phyloP scores from a whole-genome alignment of 495 filamentous ascomycete species.

The Lindgomyces ingoldianus region DNA sequence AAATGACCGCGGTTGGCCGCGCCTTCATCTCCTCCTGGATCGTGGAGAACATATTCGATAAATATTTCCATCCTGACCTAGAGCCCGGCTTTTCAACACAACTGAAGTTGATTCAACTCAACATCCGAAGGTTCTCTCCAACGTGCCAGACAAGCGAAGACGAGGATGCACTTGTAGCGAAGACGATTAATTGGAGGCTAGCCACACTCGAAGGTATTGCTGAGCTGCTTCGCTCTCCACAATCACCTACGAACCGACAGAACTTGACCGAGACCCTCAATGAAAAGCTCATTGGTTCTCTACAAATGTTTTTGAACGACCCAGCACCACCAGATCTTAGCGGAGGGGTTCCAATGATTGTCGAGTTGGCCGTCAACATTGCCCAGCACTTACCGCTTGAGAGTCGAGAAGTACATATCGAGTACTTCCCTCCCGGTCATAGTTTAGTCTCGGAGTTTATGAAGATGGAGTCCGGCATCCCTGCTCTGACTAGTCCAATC shows the following conservation, averaged over 20 bases:
- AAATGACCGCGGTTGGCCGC: constrained; percentile 95
- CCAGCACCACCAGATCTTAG: constrained; percentile 76
- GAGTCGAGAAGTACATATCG: constrained; percentile 84
- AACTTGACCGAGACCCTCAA: constrained; percentile 69
- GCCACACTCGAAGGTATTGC: constrained; percentile 89
- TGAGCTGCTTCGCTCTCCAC: constrained; percentile 64
- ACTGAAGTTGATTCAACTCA: constrained; percentile 85
- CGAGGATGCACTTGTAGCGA: constrained; percentile 81
- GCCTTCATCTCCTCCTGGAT: constrained; percentile 89
- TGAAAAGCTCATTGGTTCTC: constrained; percentile 65
- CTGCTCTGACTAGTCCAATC: constrained; percentile 62
- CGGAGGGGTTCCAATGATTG: constrained; percentile 81
- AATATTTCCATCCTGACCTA: constrained; percentile 86
- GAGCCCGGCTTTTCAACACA: constrained; percentile 72
- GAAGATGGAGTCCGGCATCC: constrained; percentile 79
- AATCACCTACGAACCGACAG: constrained; percentile 62
- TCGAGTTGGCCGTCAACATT: constrained; percentile 87
- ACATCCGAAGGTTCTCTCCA: constrained; percentile 75
- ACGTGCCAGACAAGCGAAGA: constrained; percentile 77
- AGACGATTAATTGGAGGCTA: constrained; percentile 89
- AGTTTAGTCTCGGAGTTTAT: constrained; percentile 68
- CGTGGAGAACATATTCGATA: constrained; percentile 85
- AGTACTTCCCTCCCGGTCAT: constrained; percentile 76
- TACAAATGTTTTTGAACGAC: constrained; percentile 73
- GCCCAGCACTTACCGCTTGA: constrained; percentile 85